A percentile compares a stretch with the other conserved stretches of the same genome.
These are phyloP conservation scores for Colletotrichum gigasporum DNA, from an alignment of 2,329 filamentous ascomycete genomes.

Conservation along the genomic window DNA sequence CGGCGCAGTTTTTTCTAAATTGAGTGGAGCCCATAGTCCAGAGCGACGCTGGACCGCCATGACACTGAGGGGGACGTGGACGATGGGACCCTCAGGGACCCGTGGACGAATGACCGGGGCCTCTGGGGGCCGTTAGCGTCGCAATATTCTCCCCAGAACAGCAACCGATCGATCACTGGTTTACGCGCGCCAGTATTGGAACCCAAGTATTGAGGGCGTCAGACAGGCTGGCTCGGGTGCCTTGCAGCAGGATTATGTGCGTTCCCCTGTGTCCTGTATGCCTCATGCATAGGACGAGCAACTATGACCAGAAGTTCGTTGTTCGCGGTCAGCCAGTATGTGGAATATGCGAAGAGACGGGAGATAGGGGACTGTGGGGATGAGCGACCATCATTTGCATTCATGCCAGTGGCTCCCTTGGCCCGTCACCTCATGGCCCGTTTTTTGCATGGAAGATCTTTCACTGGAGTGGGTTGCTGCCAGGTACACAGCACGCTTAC, in stretches of 20 bases:
- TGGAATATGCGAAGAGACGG: not conserved
- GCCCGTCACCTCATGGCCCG: conserved; percentile 9
- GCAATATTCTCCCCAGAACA: conserved; percentile 10
- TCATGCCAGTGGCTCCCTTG: not conserved
- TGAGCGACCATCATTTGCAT: conserved; percentile 16
- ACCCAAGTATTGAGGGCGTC: not conserved
- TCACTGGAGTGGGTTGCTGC: conserved; percentile 13
- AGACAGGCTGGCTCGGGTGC: conserved; percentile 13
- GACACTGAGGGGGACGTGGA: no score
- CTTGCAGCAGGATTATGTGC: conserved; percentile 22
- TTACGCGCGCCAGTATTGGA: no score
- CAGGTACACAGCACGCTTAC: conserved; percentile 10
- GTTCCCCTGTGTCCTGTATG: not conserved
- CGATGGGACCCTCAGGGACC: conserved; percentile 23
- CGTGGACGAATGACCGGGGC: conserved; percentile 12
- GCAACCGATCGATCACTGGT: conserved; percentile 6
- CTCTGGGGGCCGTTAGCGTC: conserved; percentile 17
- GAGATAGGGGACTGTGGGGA: not conserved
- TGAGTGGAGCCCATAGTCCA: not conserved
- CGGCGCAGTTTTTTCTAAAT: not conserved
- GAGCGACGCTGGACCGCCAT: no score
- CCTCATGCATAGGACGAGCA: not conserved
- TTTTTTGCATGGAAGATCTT: conserved; percentile 4
- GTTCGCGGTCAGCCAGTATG: not conserved
- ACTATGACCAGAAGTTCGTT: not conserved